Evolutionary conservation across 2,329 filamentous ascomycete species (phyloP), one percentile per base, ranked within the genome.

Genomic region (Hirsutella rhossiliensis): DNA sequence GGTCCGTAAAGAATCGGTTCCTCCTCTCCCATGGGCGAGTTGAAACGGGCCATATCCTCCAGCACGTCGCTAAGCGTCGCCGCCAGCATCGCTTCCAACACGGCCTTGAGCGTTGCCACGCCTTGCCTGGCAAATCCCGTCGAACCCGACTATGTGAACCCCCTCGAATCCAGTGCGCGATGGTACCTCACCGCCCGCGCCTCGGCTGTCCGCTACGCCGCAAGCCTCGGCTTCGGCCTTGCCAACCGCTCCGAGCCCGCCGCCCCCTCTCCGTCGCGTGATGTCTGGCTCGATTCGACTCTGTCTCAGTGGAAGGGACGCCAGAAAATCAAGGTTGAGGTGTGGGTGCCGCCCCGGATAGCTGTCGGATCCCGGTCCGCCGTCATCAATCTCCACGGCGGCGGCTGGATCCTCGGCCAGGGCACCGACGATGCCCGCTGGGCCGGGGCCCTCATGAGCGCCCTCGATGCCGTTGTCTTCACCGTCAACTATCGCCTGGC

Each of bases 401-500:
- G 80, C 19, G 80, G 80, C 5, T 83, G 81, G 61, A 75, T 78
- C 7, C 61, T 82, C 29, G 80, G 80, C 12, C 69, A 69, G 40
- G 76, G 72, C 4, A 79, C 75, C 4, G 76, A 83, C 55, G 80
- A 83, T 54, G 72, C 76, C 13, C 68, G 77, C 37, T 82, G 78
- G 67, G 75, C 73, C 6, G 66, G 71, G 4, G 63, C 69, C 31
- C 71, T 80, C 4, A 61, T 73, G 34, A 61, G 71, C 23, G 62
- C 68, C 5, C 63, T 74, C 12, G 69, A 75, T 43, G 76, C 73
- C 27, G 65, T 83, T 19, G 71, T 82, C 44, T 72, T 84, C 48
- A 76, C 73, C 2, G 76, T 82, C 50, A 78, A 82, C 52, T 84
- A 85, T 56, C 72, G 81, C n/a, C 69, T 83, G 2, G 78, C 80